Evolutionary conservation across 176 grass and related monocot species (phyloP), one percentile per base, ranked within the genome.

Genomic region (Pontederia paniculata): DNA sequence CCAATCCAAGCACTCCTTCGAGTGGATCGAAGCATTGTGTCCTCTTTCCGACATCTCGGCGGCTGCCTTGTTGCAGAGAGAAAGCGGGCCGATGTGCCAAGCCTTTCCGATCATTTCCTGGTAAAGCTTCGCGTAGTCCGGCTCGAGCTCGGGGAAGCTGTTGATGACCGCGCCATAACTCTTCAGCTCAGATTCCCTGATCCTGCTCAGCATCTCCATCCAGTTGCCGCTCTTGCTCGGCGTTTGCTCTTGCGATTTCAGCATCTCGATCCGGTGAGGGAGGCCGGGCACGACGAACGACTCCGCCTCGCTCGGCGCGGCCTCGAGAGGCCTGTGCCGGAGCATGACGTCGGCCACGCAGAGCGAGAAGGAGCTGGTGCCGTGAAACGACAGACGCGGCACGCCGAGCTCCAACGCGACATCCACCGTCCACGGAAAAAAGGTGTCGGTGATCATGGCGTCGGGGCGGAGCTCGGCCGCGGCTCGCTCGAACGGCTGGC

Each of bases 91-190:
- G 57, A 94, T 16, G 5, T 75, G 43, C 72, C 77, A 88, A 12
- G 81, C 62, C 58, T 81, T 80, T 31, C 64, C 65, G 9, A 44
- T 63, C 2, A 7, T 49, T 21, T 73, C 66, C 50, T 73, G 25
- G n/a, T 71, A 79, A n/a, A 57, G 72, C 0, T 83, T 71, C 1
- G 81, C 54, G 58, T 74, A 84, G 37, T 65, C 8, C 48, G 68
- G 13, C 73, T 94, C 88, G 16, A 84, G 62, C 23, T 80, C 74
- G 18, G 64, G 14, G 57, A 88, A 94, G 67, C 63, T 94, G 55
- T 94, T 94, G 52, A 74, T 50, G 57, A 94, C 68, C 17, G 78
- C 41, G 20, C 77, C 84, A 18, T 63, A 64, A 7, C 70, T 49
- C 55, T 16, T 70, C 28, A 43, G 18, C 45, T 88, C 77, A 52